Percentiles rank a stretch among this genome's conserved stretches.
These are phyloP conservation scores for Trichoderma cornu-damae DNA, from an alignment of 2,329 filamentous ascomycete genomes.

Conservation along the genomic window DNA sequence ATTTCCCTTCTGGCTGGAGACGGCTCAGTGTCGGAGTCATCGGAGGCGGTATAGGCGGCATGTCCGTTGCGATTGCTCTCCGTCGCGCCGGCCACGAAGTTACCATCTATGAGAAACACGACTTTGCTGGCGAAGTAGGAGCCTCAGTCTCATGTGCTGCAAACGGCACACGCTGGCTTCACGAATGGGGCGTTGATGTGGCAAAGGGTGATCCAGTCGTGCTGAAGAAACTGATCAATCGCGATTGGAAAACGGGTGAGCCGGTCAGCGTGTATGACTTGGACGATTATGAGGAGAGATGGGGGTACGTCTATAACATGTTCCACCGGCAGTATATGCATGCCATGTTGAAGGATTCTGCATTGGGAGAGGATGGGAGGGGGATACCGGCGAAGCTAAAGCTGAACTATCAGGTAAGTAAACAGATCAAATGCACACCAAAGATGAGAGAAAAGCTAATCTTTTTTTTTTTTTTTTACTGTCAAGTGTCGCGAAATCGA, in stretches of 20 bases:
- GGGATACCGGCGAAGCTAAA: constrained; percentile 49
- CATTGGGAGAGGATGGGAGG: constrained; percentile 47
- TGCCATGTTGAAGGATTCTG: constrained; percentile 57
- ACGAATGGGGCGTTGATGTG: constrained; percentile 63
- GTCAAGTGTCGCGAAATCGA: constrained; percentile 46
- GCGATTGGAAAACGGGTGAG: constrained; percentile 65
- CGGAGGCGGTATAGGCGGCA: constrained; percentile 46
- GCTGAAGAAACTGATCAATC: constrained; percentile 61
- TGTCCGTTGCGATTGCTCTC: constrained; percentile 43
- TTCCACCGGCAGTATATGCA: constrained; percentile 68
- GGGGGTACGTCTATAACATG: constrained; percentile 64
- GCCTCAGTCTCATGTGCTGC: constrained; percentile 64
- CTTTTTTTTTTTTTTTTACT: neutral
- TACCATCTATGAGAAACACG: constrained; percentile 60
- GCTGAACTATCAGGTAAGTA: constrained; percentile 50
- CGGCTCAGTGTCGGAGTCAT: constrained; percentile 41
- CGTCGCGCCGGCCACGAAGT: constrained; percentile 44
- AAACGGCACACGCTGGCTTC: constrained; percentile 64
- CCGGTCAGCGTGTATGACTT: constrained; percentile 59
- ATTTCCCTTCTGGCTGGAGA: constrained; percentile 36
- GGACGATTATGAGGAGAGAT: constrained; percentile 58
- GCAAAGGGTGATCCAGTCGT: constrained; percentile 60
- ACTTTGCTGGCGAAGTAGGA: constrained; percentile 64
- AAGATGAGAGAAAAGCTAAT: neutral
- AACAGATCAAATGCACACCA: neutral